Evolutionary conservation across 768 basidiomycete species (phyloP), one percentile per base, ranked within the genome.

Genomic region (Lentinula sp.): DNA sequence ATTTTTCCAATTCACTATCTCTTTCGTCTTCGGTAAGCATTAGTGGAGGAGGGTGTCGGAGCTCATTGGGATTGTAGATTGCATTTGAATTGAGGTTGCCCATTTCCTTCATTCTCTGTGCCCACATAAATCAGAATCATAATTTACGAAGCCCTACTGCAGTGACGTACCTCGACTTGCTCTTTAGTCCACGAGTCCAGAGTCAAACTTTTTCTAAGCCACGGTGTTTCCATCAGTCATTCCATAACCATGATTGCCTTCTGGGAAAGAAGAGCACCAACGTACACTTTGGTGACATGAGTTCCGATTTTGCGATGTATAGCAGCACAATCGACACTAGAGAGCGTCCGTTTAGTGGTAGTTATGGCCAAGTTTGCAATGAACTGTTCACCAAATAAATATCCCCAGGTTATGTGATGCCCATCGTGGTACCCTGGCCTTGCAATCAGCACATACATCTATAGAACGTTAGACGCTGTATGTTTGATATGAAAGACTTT

Each of bases 221-320:
- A 50, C 46, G 46, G 34, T 37, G n/a, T 37, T 46, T 49, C 48
- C 18, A 49, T 49, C 28, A 49, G 21, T 9, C 48, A 49, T 9
- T 43, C 42, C 42, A 43, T 43, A 40, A 56, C 31, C 15, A 13
- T 15, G 43, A 51, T 58, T 49, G 9, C 39, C 7, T 31, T 39
- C n/a, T 31, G 49, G 39, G 52, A 61, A n/a, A 32, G 6, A 61
- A 39, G 31, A 13, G n/a, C 45, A 50, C 7, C 54, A 34, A 79
- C 84, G 70, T 78, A 95, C 93, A 98, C 91, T 84, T 97, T 95
- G 0, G 90, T 85, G 65, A 94, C 80, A 71, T 98, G 95, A 4
- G 93, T 95, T 1, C 95, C 95, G 61, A 98, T 87, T 78, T 95
- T 96, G 57, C 95, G 83, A 76, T 98, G 95, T 55, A 96, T 85